Conservation (phyloP, 441 rosid species). For the Euphorbia neoarborescens region DNA sequence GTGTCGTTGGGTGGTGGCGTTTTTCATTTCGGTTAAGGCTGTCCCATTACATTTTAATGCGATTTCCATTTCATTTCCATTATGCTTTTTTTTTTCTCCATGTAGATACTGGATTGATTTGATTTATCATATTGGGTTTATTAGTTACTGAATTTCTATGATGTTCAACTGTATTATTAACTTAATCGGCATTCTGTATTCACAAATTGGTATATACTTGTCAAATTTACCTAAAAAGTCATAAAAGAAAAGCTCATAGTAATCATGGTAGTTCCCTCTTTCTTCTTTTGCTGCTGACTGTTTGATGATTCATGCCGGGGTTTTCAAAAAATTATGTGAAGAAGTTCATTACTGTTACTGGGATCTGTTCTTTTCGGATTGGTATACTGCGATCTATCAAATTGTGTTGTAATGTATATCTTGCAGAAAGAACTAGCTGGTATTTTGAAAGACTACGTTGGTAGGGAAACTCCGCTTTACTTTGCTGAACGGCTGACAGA, state of each 20-base stretch:
- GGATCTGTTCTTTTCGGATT: not conserved
- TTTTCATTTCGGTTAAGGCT: not conserved
- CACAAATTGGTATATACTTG: not conserved
- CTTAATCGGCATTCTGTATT: not conserved
- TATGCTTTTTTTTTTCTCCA: not conserved
- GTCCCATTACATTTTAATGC: not conserved
- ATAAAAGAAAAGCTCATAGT: not conserved
- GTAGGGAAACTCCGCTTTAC: slow-evolving; percentile 85
- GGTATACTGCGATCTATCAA: not conserved
- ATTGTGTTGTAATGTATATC: slow-evolving; percentile 5
- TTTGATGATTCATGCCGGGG: not conserved
- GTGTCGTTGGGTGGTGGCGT: not conserved
- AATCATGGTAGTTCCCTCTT: not conserved
- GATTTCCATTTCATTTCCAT: not conserved
- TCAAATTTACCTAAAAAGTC: not conserved
- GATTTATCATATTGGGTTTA: not conserved
- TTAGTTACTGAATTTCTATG: not conserved
- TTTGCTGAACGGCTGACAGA: slow-evolving; percentile 77
- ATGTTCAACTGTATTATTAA: not conserved
- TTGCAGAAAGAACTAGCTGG: slow-evolving; percentile 61
- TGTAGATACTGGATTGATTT: not conserved
- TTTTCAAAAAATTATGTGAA: not conserved
- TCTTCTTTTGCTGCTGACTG: not conserved
- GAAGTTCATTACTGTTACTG: not conserved
- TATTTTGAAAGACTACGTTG: slow-evolving; percentile 83